Base-by-base conservation (phyloP, 306 rosid genomes). In the Castanea mollissima region DNA sequence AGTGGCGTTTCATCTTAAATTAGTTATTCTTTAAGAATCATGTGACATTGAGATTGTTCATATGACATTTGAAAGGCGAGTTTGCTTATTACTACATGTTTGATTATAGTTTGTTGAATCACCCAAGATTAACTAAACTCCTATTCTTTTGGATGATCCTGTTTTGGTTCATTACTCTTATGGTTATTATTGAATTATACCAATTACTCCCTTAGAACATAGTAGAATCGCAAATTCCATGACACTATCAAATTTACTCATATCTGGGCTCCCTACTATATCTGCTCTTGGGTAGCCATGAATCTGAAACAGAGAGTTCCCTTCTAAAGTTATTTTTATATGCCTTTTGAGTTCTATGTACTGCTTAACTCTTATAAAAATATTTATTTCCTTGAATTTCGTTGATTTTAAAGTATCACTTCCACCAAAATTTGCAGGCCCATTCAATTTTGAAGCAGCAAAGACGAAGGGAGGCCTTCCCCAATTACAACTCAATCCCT, bases 381-480 rank as follows among this genome's bases (percentile, higher is more conserved):
- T 55, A 5, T 49, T 44, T 38, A 34, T 27, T 56, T 19, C 20
- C 16, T 62, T 49, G 27, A 23, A 34, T 71, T 69, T 34, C 18
- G 18, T 70, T 15, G 31, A 62, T 57, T 75, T 64, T 29, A 49
- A 64, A 35, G 41, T 21, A 79, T 31, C 10, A 19, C 27, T 60
- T 72, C 75, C 79, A 32, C 75, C n/a, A 64, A 60, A 29, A 78
- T 44, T 78, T 86, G 83, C 88, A 95, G 99, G 99, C 31, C 99
- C 98, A 72, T 95, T 95, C 80, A 89, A 91, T 81, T 92, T 95
- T 81, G 92, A 91, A 85, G 85, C 85, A 10, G 85, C 92, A 83
- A 83, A 86, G 78, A 81, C 81, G 1, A 65, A 77, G 71, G 94
- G 85, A 78, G 76, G 78, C 77, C 87, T 91, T 52, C 93, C 97